Evolutionary conservation across 2,329 filamentous ascomycete genomes (phyloP), one percentile per base, ranked within the genome.

Genomic region (Colletotrichum lini): DNA sequence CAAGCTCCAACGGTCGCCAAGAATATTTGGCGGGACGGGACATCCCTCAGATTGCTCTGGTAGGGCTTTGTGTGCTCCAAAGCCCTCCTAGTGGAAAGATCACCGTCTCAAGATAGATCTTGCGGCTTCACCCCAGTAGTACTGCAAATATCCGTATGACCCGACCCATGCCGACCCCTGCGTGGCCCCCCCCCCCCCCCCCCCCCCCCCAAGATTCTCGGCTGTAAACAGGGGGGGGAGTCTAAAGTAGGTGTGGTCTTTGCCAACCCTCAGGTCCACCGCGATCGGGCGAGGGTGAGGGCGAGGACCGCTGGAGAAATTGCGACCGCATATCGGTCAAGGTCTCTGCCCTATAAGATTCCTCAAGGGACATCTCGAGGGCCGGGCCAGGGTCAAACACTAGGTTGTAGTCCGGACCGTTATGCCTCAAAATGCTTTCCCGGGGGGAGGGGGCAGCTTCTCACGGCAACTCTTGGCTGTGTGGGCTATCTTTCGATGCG

Each of bases 301-400:
- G 16, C 13, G 30, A 35, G 30, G 30, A 9, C 30, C 44, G 53
- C 21, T 10, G 10, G 35, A 35, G 45, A 66, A 30, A 52, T 66
- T 66, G 38, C 54, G 18, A 60, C 45, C 7, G 23, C 52, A 58
- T 30, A 45, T 23, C 38, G 38, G 35, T 2, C 18, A 13, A 52
- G 62, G n/a, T 49, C 53, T 49, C 62, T 56, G 52, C 30, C 50
- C 49, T 53, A 47, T 54, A 38, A 35, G 30, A 54, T 35, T 40
- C 38, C 61, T 21, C 23, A 13, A 16, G 21, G 23, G n/a, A 57
- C 3, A 30, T 30, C 26, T 54, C 30, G 15, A 12, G 12, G 52
- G n/a, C 30, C 13, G 26, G 52, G 16, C 38, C 50, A 44, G 42
- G 42, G 26, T 40, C 42, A 30, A 30, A 35, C 8, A 40, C 23